Base-by-base conservation (phyloP, 495 filamentous ascomycete species). In the Lophiotrema nucula region DNA sequence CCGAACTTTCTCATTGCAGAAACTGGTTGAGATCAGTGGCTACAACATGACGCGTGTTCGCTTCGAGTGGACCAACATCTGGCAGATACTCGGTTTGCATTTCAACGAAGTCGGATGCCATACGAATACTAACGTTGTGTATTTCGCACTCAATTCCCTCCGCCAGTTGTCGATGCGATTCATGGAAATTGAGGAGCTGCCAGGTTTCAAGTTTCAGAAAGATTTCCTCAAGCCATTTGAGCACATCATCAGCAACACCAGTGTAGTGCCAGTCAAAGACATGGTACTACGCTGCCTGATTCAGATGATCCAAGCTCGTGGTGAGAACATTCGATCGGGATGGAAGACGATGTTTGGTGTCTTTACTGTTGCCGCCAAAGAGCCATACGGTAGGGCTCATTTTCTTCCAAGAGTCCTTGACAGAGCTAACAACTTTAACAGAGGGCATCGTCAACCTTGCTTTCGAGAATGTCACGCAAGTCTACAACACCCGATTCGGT, bases 281-380 rank as follows among this genome's bases (percentile, higher is more conserved):
- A 96, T 97, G 90, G 89, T 95, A 27, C 78, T 99, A 12, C 82
- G 90, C n/a, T 99, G 95, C 69, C 76, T 99, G 50, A 93, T 95
- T 52, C 93, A 99, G 71, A 99, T 99, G 93, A 91, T 99, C 38
- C 95, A 97, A 72, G 92, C 93, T 22, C 81, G 88, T 58, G 93
- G 93, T 8, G 84, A 96, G 65, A 97, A 97, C 61, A 97, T 99
- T 63, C 86, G 92, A 11, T 96, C 91, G 16, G 93, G 93, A 25
- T 99, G 93, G 93, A 85, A 93, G 71, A 97, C 93, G 12, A 97
- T 99, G 91, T 97, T 99, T 76, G 93, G 91, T 10, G 95, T 96
- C 33, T 97, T 99, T 70, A 96, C 92, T 2, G 89, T 96, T 23
- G 95, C 93, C 18, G 93, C 93, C 21, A 81, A 87, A 49, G 93